Base-by-base conservation (phyloP, 768 basidiomycete genomes). In the Amanita rubescens region DNA sequence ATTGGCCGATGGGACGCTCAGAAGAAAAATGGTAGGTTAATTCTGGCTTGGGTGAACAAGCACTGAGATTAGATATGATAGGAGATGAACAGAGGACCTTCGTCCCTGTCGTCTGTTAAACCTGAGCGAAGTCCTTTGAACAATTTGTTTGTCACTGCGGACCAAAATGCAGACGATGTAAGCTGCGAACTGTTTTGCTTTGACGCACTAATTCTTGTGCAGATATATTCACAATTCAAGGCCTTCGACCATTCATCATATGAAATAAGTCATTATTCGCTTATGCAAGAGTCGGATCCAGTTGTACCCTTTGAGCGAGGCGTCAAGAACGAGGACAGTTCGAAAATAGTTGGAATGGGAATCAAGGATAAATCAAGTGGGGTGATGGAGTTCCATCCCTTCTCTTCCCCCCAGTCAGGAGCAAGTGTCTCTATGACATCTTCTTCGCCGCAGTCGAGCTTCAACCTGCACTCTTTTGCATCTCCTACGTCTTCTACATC, bases 271-370 rank as follows among this genome's bases (percentile, higher is more conserved):
- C 49, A 20, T 12, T 39, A 51, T 42, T 2, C 38, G 7, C 30
- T 51, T 11, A 43, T 42, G 30, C 25, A 17, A 11, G 51, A 51
- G 12, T 51, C 51, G 3, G 51, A 51, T 17, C 51, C 51, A 7
- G 33, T 51, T 12, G 51, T 51, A 24, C 51, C 51, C 6, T 17
- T 51, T 19, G 30, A 51, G 25, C 39, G 51, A 14, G 39, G 51
- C 8, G n/a, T 30, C 19, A 41, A 30, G 14, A 51, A 19, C n/a
- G 38, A 30, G 12, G 17, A 30, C 34, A 30, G 10, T 5, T 14
- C 35, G n/a, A 38, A 51, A 34, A 22, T 24, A 38, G 24, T 51
- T 12, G 49, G 49, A 22, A 22, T 35, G 14, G 49, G 49, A 12
- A 15, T 32, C 4, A 50, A 39, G 41, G 49, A 41, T 1, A 41